Evolutionary conservation across 805 yeast genomes (phyloP), one percentile per base, ranked within the genome.

Genomic region (Ogataea chonburiensis): DNA sequence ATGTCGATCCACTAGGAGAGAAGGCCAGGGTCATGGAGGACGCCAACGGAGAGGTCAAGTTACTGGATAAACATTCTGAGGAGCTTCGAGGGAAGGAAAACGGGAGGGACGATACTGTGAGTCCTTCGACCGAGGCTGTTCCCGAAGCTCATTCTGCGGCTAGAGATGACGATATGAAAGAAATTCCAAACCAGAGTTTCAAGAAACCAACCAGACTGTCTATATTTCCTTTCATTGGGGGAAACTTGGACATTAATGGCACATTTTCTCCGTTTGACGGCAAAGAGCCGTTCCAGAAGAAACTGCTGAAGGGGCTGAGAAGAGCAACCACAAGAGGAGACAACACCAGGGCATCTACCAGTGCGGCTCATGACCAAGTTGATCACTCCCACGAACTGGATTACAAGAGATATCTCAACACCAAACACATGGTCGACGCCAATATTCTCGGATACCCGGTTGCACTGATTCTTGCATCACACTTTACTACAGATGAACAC

Each of bases 401-500:
- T 17, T 34, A 31, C 11, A 58, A 53, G 30, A 52, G 58, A 16
- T 39, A 40, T 17, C 23, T 44, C 24, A 54, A 60, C 23, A 56
- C 59, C 1, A 49, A 55, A 16, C 43, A 39, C 12, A 42, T 79
- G 28, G 60, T 79, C 9, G 66, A 70, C 20, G 71, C 84, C 17
- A 63, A 86, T 40, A 49, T 74, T 5, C 64, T 83, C 4, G 94
- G 85, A 8, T 69, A 81, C 9, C 89, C 96, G 0, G 82, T 86
- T 3, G 80, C 86, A 0, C 64, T 86, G 39, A 67, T 87, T 39
- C 68, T 87, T 5, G 87, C 93, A 4, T 77, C 94, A 1, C 73
- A 80, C 24, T 76, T 93, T 42, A 67, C 80, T 29, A 73, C 77
- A 35, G 96, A 88, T 56, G 95, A 86, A 42, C 75, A 72, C 46